These are phyloP conservation scores for Euphorbia pulcherrima DNA, from an alignment of 345 rosid genomes.

Conservation along the genomic window DNA sequence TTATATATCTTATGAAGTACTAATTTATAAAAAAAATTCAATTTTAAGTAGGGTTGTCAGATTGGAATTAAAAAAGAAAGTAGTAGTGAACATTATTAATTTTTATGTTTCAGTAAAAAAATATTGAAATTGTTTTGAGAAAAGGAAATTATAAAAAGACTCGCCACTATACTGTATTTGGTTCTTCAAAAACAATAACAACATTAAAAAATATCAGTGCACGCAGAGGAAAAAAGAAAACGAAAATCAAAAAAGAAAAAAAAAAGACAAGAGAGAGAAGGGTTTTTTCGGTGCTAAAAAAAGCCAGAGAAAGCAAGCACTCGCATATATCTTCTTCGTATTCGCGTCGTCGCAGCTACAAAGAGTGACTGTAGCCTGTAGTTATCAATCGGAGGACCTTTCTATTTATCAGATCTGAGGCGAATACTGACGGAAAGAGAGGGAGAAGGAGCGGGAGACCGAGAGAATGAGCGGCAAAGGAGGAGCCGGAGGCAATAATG, in stretches of 20 bases:
- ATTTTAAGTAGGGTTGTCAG: no score
- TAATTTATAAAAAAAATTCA: no score
- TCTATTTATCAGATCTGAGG: constrained; percentile 25
- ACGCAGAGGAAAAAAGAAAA: neutral
- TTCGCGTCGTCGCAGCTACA: constrained; percentile 8
- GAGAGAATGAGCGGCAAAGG: constrained; percentile 51
- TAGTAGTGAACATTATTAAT: no score
- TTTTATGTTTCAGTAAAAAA: no score
- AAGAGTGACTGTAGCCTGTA: neutral
- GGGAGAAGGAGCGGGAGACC: constrained; percentile 17
- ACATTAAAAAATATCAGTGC: neutral
- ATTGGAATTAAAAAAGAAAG: no score
- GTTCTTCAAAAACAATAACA: neutral
- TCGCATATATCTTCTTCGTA: constrained; percentile 1
- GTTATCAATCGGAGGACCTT: neutral
- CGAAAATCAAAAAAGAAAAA: neutral
- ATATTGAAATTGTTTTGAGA: neutral
- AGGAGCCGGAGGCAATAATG: constrained; percentile 24
- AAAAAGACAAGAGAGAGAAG: neutral
- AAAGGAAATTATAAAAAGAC: no score
- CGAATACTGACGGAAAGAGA: neutral
- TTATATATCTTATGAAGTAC: no score
- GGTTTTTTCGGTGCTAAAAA: constrained; percentile 19
- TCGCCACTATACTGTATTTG: neutral
- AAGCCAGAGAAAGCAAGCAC: constrained; percentile 2